Evolutionary conservation across 2,329 filamentous ascomycete genomes (phyloP).

Genomic region (Graphilbum sp.): DNA sequence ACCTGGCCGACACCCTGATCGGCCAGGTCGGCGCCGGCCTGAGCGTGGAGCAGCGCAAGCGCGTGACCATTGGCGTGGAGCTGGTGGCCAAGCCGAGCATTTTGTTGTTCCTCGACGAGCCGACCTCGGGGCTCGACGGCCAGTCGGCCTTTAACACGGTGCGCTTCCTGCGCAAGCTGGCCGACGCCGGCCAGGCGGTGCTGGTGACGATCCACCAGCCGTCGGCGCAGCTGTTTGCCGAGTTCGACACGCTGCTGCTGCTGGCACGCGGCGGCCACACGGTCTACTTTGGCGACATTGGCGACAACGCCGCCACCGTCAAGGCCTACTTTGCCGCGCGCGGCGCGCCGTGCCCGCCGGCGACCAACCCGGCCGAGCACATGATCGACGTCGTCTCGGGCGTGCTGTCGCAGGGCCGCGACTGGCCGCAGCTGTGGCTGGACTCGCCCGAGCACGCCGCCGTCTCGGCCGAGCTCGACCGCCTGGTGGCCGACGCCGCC

Average conservation of each 20-base stretch:
- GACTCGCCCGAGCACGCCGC: conserved; percentile 16
- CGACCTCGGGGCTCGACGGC: conserved; percentile 49
- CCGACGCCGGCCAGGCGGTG: conserved; percentile 49
- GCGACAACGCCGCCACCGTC: conserved; percentile 25
- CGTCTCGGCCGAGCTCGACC: conserved; percentile 51
- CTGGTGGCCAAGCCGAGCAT: conserved; percentile 43
- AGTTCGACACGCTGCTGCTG: conserved; percentile 49
- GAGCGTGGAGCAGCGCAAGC: conserved; percentile 35
- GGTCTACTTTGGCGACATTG: conserved; percentile 50
- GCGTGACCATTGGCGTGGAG: conserved; percentile 44
- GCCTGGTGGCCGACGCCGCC: conserved; percentile 31
- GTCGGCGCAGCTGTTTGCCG: conserved; percentile 46
- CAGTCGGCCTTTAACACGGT: conserved; percentile 50
- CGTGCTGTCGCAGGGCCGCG: conserved; percentile 23
- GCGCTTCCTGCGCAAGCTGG: conserved; percentile 51
- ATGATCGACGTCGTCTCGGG: conserved; percentile 50
- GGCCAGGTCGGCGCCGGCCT: conserved; percentile 33
- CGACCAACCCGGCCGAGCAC: conserved; percentile 61
- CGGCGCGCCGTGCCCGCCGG: conserved; percentile 42
- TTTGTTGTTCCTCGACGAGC: conserved; percentile 45
- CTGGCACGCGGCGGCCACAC: conserved; percentile 49
- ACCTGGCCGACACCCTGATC: conserved; percentile 30
- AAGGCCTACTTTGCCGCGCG: conserved; percentile 50
- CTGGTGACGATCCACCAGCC: conserved; percentile 57
- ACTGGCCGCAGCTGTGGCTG: conserved; percentile 23